phyloP scores from a whole-genome alignment of 257 asterid genomes.

The Eustoma russellianum region DNA sequence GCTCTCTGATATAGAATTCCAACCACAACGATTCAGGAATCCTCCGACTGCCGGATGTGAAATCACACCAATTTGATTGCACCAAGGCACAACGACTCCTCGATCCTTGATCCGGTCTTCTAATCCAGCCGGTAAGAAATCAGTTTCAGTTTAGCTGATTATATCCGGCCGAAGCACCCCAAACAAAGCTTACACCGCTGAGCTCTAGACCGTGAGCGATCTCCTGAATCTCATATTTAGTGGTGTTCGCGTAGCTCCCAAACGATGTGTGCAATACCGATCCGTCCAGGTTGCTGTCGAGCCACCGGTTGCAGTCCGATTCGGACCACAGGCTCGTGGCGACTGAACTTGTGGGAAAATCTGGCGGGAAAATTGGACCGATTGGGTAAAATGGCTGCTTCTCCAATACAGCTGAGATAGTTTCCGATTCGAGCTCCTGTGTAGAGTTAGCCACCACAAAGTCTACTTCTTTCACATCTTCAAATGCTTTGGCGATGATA shows the following conservation, averaged over 20 bases:
- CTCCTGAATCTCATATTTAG: conserved; percentile 31
- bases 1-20: conserved; percentile 51
- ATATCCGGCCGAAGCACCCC: conserved; percentile 63
- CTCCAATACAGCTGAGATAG: conserved; percentile 27
- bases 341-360: conserved; percentile 15
- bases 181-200: conserved; percentile 46
- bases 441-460: conserved; percentile 47
- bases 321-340: conserved; percentile 46
- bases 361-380: conserved; percentile 44
- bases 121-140: conserved; percentile 1
- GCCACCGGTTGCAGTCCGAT: conserved; percentile 46
- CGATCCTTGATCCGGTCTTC: conserved; percentile 8
- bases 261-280: conserved; percentile 58
- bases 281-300: conserved; percentile 33
- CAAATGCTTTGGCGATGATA: conserved; percentile 27
- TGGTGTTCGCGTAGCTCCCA: conserved; percentile 44
- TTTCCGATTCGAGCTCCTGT: conserved; percentile 40
- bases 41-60: conserved; percentile 44
- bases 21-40: conserved; percentile 47
- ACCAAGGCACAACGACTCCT: conserved; percentile 44
- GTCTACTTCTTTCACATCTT: conserved; percentile 40
- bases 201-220: conserved; percentile 46
- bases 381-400: conserved; percentile 42
- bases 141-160: conserved; percentile 16
- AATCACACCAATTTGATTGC: conserved; percentile 28